A percentile compares a stretch with the other conserved stretches of the same genome.
These are phyloP conservation scores for Stereum hirsutum DNA, from an alignment of 1,284 basidiomycete genomes.

Conservation along the genomic window DNA sequence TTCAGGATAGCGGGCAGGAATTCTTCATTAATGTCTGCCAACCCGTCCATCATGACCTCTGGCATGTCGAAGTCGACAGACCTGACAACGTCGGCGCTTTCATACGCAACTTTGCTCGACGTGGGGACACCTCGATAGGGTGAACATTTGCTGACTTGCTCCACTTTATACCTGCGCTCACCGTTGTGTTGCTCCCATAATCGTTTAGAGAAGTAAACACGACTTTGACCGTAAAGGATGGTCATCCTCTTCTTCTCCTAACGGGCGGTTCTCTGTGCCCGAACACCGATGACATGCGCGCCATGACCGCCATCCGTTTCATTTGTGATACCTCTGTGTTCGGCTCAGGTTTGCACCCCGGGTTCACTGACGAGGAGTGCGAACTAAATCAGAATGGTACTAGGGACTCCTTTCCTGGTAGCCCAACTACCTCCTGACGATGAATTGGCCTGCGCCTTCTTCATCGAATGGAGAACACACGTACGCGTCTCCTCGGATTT, in stretches of 20 bases:
- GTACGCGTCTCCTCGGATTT: slow-evolving; percentile 26
- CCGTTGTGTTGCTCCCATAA: neutral
- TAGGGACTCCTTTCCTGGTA: slow-evolving; percentile 46
- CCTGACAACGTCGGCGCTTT: slow-evolving; percentile 54
- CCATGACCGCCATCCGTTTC: slow-evolving; percentile 57
- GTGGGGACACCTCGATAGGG: slow-evolving; percentile 69
- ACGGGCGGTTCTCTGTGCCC: slow-evolving; percentile 53
- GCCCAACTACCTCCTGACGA: slow-evolving; percentile 57
- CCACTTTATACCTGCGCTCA: neutral
- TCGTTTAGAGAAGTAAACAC: slow-evolving; percentile 46
- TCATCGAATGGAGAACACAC: slow-evolving; percentile 66
- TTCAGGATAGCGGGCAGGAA: slow-evolving; percentile 36
- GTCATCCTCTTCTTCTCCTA: slow-evolving; percentile 37
- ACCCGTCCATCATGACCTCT: slow-evolving; percentile 43
- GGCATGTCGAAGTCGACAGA: slow-evolving; percentile 42
- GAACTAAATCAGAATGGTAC: neutral
- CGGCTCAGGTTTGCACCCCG: slow-evolving; percentile 32
- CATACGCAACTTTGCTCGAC: slow-evolving; percentile 45
- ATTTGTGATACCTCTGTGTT: slow-evolving; percentile 50
- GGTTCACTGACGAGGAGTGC: neutral
- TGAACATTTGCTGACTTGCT: slow-evolving; percentile 22
- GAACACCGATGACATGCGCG: slow-evolving; percentile 35
- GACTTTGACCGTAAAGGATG: slow-evolving; percentile 41
- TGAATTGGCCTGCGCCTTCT: slow-evolving; percentile 53
- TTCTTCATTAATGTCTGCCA: slow-evolving; percentile 58